Evolutionary conservation across 306 rosid genomes (phyloP).

Genomic region (Cicer cuneatum): DNA sequence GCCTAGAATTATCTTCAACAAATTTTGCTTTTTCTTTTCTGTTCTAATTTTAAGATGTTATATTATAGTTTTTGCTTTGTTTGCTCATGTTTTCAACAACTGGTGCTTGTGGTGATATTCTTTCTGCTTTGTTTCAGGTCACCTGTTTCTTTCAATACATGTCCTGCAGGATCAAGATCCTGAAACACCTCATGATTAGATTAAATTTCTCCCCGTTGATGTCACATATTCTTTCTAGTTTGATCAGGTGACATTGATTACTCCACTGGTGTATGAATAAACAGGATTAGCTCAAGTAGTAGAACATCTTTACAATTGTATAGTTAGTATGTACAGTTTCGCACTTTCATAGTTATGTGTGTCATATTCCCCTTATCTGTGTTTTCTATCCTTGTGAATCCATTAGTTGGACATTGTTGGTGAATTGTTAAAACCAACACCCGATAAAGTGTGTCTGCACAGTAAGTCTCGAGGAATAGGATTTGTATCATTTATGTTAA

Average conservation of each 20-base stretch:
- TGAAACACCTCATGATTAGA: not conserved
- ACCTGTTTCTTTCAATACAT: constrained; percentile 22
- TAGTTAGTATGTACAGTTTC: constrained; percentile 17
- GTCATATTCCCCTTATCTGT: not conserved
- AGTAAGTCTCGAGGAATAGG: not conserved
- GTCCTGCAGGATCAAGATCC: constrained; percentile 20
- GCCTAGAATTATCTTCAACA: not conserved
- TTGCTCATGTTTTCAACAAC: not conserved
- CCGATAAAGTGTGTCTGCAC: not conserved
- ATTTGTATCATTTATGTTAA: not conserved
- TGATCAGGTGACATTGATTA: constrained; percentile 32
- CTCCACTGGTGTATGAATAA: constrained; percentile 36
- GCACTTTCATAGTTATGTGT: not conserved
- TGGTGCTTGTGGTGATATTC: not conserved
- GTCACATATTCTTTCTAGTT: constrained; percentile 22
- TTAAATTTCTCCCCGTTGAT: constrained; percentile 24
- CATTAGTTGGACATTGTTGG: not conserved
- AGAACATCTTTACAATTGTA: constrained; percentile 30
- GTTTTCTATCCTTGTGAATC: constrained; percentile 9
- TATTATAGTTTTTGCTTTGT: not conserved
- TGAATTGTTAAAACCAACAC: not conserved
- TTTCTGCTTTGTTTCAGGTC: constrained; percentile 30
- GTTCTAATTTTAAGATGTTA: not conserved
- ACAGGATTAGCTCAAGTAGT: constrained; percentile 26
- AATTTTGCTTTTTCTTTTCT: not conserved